Evolutionary conservation across 805 yeast species (phyloP), one percentile per base, ranked within the genome.

Genomic region (Metschnikowia continentalis): DNA sequence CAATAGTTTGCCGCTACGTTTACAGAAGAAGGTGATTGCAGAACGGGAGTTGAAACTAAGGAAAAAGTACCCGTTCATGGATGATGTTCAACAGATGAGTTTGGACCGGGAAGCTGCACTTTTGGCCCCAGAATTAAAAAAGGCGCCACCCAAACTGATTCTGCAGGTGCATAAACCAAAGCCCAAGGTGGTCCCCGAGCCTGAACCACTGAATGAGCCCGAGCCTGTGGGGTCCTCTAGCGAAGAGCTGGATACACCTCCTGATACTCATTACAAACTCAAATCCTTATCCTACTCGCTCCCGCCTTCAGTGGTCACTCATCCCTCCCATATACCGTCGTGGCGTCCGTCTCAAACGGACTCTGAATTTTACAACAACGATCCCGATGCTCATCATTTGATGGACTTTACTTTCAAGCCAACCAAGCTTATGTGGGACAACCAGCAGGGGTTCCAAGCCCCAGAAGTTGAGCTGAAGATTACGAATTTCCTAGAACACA

Each of bases 241-340:
- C 10, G 47, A 44, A 32, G 47, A 44, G 40, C 41, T 44, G 47
- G 40, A 36, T 11, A 35, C 47, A 7, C 40, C 47, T 23, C 40
- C 47, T 14, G 54, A 56, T 49, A 54, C 64, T 7, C 61, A 58
- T 45, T 67, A 54, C 51, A 68, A 64, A 43, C 35, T 71, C 19
- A 70, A 66, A 35, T 47, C 61, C 2, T 56, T 72, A 35, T 64
- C 63, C 47, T 71, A 53, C 51, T 58, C 71, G 13, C 61, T 74
- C 2, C 69, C 73, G 3, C 64, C 69, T 2, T 70, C 72, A 1
- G 53, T 66, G 35, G 64, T 74, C 7, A 74, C 76, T 0, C 77
- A 74, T 54, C 78, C 78, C 3, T 71, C 77, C 1, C 78, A 74
- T 58, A 69, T 74, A 10, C 77, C 77, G 5, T 50, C 64, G 6